phyloP scores from a whole-genome alignment of 345 rosid species.

The Hibiscus syriacus region DNA sequence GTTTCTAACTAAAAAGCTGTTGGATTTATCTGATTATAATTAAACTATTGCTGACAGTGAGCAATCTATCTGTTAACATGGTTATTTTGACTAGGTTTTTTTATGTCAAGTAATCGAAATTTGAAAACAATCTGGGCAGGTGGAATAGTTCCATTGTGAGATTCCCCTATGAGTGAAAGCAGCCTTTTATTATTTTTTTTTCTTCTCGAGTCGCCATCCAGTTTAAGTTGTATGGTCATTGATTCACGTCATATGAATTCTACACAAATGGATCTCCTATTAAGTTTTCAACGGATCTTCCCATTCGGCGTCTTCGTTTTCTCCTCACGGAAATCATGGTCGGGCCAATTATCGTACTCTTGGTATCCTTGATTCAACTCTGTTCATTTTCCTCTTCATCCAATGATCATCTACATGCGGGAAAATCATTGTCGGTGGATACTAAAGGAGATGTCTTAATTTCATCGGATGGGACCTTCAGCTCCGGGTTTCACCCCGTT shows the following conservation, averaged over 20 bases:
- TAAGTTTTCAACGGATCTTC: background rate
- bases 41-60: too few species aligned
- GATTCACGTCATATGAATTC: too few species aligned
- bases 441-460: background rate
- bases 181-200: too few species aligned
- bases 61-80: background rate
- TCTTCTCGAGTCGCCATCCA: too few species aligned
- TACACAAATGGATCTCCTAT: background rate
- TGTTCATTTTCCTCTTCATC: background rate
- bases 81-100: too few species aligned
- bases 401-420: background rate
- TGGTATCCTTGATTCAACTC: background rate
- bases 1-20: background rate
- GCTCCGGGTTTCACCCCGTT: constrained; percentile 7
- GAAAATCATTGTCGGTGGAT: background rate
- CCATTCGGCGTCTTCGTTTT: background rate
- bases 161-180: too few species aligned
- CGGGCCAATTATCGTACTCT: background rate
- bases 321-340: background rate
- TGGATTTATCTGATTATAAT: background rate
- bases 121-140: too few species aligned
- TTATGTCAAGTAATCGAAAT: too few species aligned
- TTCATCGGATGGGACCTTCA: constrained; percentile 6
- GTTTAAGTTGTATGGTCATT: too few species aligned
- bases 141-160: too few species aligned